These are phyloP conservation scores for Spergularia bocconei DNA, from an alignment of 148 eudicot genomes.

Conservation along the genomic window DNA sequence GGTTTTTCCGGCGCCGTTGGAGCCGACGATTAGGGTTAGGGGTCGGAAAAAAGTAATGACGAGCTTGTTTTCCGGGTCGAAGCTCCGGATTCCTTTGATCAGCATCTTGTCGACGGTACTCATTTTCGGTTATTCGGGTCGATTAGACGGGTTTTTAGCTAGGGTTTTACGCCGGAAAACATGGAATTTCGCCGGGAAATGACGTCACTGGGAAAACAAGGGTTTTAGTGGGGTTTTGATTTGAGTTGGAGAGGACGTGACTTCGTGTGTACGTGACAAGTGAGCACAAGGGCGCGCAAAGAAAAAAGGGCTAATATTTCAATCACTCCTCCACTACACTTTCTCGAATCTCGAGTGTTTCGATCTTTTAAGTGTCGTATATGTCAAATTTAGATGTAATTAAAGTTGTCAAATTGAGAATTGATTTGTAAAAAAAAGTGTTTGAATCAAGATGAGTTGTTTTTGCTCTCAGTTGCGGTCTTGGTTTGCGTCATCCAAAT, in stretches of 20 bases:
- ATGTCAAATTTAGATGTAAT: too few relatives aligned
- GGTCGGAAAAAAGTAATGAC: slow-evolving; percentile 94
- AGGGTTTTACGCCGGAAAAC: not conserved
- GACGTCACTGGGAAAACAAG: not conserved
- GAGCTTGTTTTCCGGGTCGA: slow-evolving; percentile 88
- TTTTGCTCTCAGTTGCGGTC: too few relatives aligned
- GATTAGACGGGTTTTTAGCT: not conserved
- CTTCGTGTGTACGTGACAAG: not conserved
- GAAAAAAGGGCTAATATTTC: not conserved
- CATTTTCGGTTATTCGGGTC: slow-evolving; percentile 39
- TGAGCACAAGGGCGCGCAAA: not conserved
- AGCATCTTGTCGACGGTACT: slow-evolving; percentile 97
- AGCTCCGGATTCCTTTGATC: slow-evolving; percentile 94
- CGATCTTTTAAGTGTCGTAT: too few relatives aligned
- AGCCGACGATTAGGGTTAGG: slow-evolving; percentile 89
- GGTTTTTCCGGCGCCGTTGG: slow-evolving; percentile 97
- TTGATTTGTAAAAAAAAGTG: too few relatives aligned
- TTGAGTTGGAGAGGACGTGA: not conserved
- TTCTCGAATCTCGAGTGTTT: too few relatives aligned
- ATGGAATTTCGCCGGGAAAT: slow-evolving; percentile 8
- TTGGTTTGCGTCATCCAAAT: too few relatives aligned
- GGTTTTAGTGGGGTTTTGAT: too few relatives aligned
- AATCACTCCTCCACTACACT: too few relatives aligned
- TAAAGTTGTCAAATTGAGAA: too few relatives aligned
- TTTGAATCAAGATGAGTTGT: too few relatives aligned